Evolutionary conservation across 106 monocot species (phyloP), one percentile per base, ranked within the genome.

Genomic region (Iris macrosiphon): DNA sequence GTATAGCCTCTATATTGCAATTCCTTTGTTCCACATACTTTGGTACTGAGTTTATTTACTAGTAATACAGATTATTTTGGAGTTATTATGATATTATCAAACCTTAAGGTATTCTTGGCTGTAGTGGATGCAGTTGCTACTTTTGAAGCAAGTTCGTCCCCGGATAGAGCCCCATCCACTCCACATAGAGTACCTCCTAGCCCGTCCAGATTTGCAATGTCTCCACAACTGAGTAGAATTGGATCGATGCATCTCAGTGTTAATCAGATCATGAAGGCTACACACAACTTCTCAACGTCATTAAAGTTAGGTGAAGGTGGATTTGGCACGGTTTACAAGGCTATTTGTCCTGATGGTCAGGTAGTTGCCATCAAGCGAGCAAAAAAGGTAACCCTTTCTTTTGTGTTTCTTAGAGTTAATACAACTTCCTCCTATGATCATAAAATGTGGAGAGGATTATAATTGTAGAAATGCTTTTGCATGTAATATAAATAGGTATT

Each of bases 301-400:
- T 30, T 58, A 29, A 60, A 47, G 21, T 59, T 79, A 14, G 73
- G 73, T 8, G 68, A 65, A 60, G 73, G 73, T n/a, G 68, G 69
- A 10, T 79, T 68, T 60, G 79, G 73, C 39, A 64, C 57, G 15
- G 73, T 79, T 1, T 79, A 79, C 49, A 73, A 69, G 73, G 73
- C 69, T 32, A 16, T 38, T 13, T 55, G 73, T 40, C 59, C 44
- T 17, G 59, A 69, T 55, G 79, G 79, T 47, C 64, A 60, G 31
- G 31, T 73, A 32, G 79, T 79, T 59, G 73, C 79, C 14, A 41
- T 73, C 22, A 79, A 79, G 37, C 41, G 73, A 37, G 73, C 79
- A 49, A 68, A 33, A 38, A 79, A 73, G 73, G 73, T 79, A 52
- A 47, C 21, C 31, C 26, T 53, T n/a, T 59, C 33, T 49, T 56